These are phyloP conservation scores for Neofusicoccum umdonicola DNA, from an alignment of 2,329 filamentous ascomycete species.

Conservation along the genomic window DNA sequence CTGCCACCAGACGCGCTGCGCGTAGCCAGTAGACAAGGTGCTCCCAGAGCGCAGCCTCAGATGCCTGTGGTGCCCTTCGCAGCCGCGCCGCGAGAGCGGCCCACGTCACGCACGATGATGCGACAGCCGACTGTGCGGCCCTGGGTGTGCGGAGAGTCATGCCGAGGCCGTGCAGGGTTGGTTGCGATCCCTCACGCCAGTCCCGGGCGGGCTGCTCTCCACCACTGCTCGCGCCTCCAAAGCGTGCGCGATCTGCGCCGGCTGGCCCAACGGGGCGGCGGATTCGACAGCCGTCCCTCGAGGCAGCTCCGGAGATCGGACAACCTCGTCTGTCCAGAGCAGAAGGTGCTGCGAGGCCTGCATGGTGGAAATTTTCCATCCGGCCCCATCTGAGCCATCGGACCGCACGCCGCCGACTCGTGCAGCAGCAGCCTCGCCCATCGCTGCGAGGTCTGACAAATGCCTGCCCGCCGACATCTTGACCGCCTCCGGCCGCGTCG, in stretches of 20 bases:
- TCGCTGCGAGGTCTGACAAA: neutral
- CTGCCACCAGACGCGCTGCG: neutral
- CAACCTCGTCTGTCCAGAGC: neutral
- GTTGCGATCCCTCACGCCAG: neutral
- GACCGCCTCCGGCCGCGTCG: slow-evolving; percentile 1
- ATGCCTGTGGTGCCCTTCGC: neutral
- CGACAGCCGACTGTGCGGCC: neutral
- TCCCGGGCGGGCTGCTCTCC: neutral
- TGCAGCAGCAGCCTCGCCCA: neutral
- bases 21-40: neutral
- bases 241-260: slow-evolving; percentile 2
- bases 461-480: neutral
- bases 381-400: neutral
- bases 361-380: neutral
- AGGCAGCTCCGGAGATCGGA: slow-evolving; percentile 9
- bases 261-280: neutral
- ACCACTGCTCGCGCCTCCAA: neutral
- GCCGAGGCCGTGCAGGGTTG: neutral
- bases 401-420: neutral
- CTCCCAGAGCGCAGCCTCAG: neutral
- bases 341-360: slow-evolving; percentile 8
- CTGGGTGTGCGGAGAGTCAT: neutral
- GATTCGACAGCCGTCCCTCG: neutral
- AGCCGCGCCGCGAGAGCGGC: neutral
- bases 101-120: slow-evolving; percentile 8